Conservation (phyloP, 495 filamentous ascomycete species). For the Cryomyces antarcticus region DNA sequence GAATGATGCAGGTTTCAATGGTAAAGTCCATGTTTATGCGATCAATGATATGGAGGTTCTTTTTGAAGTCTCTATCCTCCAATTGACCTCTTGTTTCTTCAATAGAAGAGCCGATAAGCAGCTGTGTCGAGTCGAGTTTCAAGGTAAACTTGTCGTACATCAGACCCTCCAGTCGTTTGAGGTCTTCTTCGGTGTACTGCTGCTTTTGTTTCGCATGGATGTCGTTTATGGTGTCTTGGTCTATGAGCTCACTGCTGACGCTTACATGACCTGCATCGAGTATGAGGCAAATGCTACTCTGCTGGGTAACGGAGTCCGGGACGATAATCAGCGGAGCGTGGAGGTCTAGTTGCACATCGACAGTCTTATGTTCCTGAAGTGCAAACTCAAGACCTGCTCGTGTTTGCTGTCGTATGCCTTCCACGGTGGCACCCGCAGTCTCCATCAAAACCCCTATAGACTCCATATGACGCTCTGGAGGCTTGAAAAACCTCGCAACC, state of each 20-base stretch:
- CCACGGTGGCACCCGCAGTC: slow-evolving; percentile 82
- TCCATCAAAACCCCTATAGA: slow-evolving; percentile 89
- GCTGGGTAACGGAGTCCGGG: slow-evolving; percentile 69
- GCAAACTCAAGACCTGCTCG: slow-evolving; percentile 90
- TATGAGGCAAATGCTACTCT: slow-evolving; percentile 69
- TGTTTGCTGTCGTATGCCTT: slow-evolving; percentile 85
- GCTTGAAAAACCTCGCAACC: slow-evolving; percentile 83
- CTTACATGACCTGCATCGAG: slow-evolving; percentile 91
- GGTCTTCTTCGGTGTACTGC: slow-evolving; percentile 73
- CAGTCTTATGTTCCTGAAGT: slow-evolving; percentile 88
- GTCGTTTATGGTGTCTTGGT: slow-evolving; percentile 68
- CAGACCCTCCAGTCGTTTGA: slow-evolving; percentile 62
- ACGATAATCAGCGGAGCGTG: slow-evolving; percentile 93
- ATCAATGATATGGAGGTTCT: slow-evolving; percentile 78
- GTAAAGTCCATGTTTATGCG: slow-evolving; percentile 92
- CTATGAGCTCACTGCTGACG: slow-evolving; percentile 80
- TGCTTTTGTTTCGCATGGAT: slow-evolving; percentile 80
- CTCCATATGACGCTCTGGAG: slow-evolving; percentile 93
- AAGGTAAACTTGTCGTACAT: slow-evolving; percentile 93
- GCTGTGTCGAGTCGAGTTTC: slow-evolving; percentile 80
- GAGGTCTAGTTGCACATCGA: slow-evolving; percentile 88
- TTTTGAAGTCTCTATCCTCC: slow-evolving; percentile 40
- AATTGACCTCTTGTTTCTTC: slow-evolving; percentile 79
- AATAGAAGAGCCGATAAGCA: slow-evolving; percentile 87
- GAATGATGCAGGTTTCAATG: slow-evolving; percentile 79